Evolutionary conservation across 2,329 filamentous ascomycete species (phyloP).

Genomic region (Fusarium acutatum): DNA sequence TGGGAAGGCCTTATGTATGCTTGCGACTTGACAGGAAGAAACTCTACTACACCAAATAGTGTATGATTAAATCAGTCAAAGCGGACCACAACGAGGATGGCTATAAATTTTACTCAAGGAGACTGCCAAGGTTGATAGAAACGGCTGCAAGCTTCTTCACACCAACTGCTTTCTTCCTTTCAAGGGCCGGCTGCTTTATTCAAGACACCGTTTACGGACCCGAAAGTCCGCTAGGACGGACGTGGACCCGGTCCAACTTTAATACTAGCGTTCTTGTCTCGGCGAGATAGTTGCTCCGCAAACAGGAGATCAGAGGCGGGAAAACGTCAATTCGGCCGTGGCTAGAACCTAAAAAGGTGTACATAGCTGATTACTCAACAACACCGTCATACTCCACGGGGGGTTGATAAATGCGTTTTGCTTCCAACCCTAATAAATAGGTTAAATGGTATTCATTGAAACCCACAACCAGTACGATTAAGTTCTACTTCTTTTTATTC

Average conservation of each 20-base stretch:
- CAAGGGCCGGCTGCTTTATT: not conserved
- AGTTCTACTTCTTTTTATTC: not conserved
- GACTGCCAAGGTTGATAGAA: too few relatives aligned
- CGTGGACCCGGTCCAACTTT: not conserved
- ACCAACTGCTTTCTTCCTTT: fast-evolving
- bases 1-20: too few relatives aligned
- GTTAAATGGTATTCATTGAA: not conserved
- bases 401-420: not conserved
- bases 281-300: not conserved
- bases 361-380: not conserved
- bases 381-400: fast-evolving
- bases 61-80: too few relatives aligned
- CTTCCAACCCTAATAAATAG: not conserved
- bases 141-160: fast-evolving
- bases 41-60: too few relatives aligned
- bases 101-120: too few relatives aligned
- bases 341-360: not conserved
- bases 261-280: not conserved
- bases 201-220: not conserved
- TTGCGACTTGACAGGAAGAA: too few relatives aligned
- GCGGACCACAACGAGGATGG: too few relatives aligned
- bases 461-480: too few relatives aligned
- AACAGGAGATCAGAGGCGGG: not conserved
- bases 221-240: not conserved
- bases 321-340: not conserved